A percentile compares a stretch with the other conserved stretches of the same genome.
Conservation (phyloP, 441 rosid genomes). For the Hypseocharis bilobata region DNA sequence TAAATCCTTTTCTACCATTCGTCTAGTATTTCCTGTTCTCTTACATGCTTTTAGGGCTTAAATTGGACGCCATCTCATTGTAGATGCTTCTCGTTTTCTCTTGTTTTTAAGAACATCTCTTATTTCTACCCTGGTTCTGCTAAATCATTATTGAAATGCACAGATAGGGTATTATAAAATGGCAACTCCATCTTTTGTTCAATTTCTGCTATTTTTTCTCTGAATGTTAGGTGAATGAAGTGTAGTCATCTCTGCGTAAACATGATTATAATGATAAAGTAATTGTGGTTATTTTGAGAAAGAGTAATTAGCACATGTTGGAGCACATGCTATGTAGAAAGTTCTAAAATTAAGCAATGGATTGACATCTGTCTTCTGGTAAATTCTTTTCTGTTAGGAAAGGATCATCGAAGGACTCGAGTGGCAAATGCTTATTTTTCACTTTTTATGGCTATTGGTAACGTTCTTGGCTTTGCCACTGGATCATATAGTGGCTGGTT, state of each 20-base stretch:
- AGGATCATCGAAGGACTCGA: conserved; percentile 78
- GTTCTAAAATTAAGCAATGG: conserved; percentile 6
- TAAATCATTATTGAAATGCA: background rate
- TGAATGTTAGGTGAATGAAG: background rate
- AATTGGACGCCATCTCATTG: background rate
- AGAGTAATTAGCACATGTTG: background rate
- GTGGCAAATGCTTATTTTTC: conserved; percentile 97
- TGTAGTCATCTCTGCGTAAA: background rate
- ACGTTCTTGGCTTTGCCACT: conserved; percentile 84
- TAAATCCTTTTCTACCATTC: background rate
- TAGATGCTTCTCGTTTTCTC: background rate
- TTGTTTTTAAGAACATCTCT: background rate
- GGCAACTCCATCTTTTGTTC: background rate
- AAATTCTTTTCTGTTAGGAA: conserved; percentile 41
- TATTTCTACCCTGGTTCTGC: background rate
- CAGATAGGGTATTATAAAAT: background rate
- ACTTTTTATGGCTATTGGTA: conserved; percentile 86
- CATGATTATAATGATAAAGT: background rate
- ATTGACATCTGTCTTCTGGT: conserved; percentile 20
- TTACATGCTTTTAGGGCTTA: background rate
- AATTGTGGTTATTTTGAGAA: background rate
- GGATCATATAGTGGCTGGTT: conserved; percentile 84
- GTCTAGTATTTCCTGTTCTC: background rate
- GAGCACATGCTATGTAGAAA: too few species aligned
- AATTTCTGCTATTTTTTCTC: background rate